phyloP scores from a whole-genome alignment of 192 early-diverging fungal species.

The Backusella liffmaniae region DNA sequence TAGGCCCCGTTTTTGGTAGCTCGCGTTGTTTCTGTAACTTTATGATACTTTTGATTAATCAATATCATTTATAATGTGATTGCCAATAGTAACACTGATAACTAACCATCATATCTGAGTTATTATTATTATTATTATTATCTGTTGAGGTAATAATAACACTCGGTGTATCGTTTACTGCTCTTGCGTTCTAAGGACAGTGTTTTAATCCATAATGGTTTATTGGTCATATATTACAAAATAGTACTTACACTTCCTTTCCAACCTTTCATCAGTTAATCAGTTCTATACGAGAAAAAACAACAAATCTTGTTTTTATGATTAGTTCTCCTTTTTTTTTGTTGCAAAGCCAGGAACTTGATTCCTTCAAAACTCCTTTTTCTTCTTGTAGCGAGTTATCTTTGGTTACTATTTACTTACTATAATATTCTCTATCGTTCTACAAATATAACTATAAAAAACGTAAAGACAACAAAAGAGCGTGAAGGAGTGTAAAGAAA shows the following conservation, averaged over 20 bases:
- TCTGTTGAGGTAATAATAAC: not conserved
- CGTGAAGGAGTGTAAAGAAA: not conserved
- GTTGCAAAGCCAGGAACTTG: not conserved
- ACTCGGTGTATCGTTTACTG: not conserved
- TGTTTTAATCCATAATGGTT: not conserved
- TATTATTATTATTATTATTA: not conserved
- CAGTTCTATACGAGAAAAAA: not conserved
- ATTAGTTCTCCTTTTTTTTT: not conserved
- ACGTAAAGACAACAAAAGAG: not conserved
- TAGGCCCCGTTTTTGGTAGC: slow-evolving; percentile 29
- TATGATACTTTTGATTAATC: slow-evolving; percentile 5
- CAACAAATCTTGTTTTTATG: not conserved
- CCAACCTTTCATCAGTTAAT: not conserved
- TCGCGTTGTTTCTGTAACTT: slow-evolving; percentile 17
- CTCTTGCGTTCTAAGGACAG: not conserved
- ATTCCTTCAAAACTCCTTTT: not conserved
- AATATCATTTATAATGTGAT: slow-evolving; percentile 1
- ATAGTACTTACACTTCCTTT: not conserved
- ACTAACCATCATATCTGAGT: not conserved
- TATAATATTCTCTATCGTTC: not conserved
- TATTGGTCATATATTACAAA: not conserved
- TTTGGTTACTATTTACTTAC: not conserved
- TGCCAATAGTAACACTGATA: not conserved
- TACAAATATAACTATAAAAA: not conserved
- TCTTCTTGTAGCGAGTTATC: not conserved